A percentile compares a stretch with the other conserved stretches of the same genome.
Evolutionary conservation across 1,284 basidiomycete genomes (phyloP).

Genomic region (Boletellus deceptivus): DNA sequence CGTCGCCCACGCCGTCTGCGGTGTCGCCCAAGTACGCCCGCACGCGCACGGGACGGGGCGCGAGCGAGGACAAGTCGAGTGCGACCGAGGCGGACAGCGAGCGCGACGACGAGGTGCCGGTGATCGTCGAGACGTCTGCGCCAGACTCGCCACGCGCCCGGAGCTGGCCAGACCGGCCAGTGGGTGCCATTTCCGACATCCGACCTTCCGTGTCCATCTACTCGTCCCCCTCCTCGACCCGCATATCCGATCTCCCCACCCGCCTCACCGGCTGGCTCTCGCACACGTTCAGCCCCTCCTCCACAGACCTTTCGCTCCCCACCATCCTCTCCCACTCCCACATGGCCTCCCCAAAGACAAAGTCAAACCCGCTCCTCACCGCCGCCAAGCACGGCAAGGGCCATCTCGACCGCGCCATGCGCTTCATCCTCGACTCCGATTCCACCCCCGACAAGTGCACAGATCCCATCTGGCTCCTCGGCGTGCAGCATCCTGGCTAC

Average conservation of each 20-base stretch:
- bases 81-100: slow-evolving; percentile 26
- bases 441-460: slow-evolving; percentile 74
- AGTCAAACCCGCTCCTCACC: slow-evolving; percentile 52
- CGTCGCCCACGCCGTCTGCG: slow-evolving; percentile 25
- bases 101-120: slow-evolving; percentile 43
- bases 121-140: slow-evolving; percentile 47
- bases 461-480: slow-evolving; percentile 83
- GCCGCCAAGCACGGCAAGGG: slow-evolving; percentile 72
- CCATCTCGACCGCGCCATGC: slow-evolving; percentile 74
- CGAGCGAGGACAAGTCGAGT: slow-evolving; percentile 14
- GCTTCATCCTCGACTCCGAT: slow-evolving; percentile 83
- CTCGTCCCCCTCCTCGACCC: slow-evolving; percentile 27
- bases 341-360: slow-evolving; percentile 43
- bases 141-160: slow-evolving; percentile 40
- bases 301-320: slow-evolving; percentile 68
- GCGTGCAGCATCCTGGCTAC: slow-evolving; percentile 74
- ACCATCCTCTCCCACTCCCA: slow-evolving; percentile 51
- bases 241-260: slow-evolving; percentile 53
- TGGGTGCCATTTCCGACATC: slow-evolving; percentile 43
- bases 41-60: slow-evolving; percentile 13
- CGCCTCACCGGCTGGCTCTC: slow-evolving; percentile 76
- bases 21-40: slow-evolving; percentile 22
- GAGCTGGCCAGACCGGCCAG: slow-evolving; percentile 47
- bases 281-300: slow-evolving; percentile 67
- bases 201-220: slow-evolving; percentile 35